phyloP scores from a whole-genome alignment of 345 rosid genomes.

The Toxicodendron radicans region DNA sequence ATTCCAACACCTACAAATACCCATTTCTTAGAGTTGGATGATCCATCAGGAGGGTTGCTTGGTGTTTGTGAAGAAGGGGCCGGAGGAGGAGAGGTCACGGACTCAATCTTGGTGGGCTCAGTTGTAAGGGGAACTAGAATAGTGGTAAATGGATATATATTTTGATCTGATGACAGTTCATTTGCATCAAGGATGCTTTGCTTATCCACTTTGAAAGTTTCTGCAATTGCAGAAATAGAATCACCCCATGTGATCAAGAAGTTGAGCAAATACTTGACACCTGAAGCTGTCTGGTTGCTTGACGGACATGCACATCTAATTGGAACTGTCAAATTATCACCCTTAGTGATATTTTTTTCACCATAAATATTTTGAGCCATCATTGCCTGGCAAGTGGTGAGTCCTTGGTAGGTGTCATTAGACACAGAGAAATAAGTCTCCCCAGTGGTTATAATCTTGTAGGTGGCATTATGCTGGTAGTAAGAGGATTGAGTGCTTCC shows the following conservation, averaged over 20 bases:
- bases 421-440: constrained; percentile 60
- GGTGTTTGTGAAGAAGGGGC: constrained; percentile 24
- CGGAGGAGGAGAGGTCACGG: constrained; percentile 35
- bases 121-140: constrained; percentile 62
- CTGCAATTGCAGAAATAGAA: constrained; percentile 44
- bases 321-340: constrained; percentile 46
- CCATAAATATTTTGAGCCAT: constrained; percentile 55
- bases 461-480: constrained; percentile 74
- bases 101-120: constrained; percentile 39
- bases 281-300: constrained; percentile 46
- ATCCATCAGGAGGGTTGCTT: not conserved
- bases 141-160: constrained; percentile 60
- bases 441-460: constrained; percentile 2
- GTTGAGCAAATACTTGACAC: constrained; percentile 53
- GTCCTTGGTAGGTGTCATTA: constrained; percentile 81
- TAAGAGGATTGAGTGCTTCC: constrained; percentile 13
- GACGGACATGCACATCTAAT: constrained; percentile 89
- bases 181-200: constrained; percentile 53
- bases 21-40: constrained; percentile 49
- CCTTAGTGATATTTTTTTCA: constrained; percentile 21
- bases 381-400: constrained; percentile 87
- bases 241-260: constrained; percentile 53
- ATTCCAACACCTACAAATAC: constrained; percentile 56
- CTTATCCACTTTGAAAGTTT: constrained; percentile 36
- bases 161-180: constrained; percentile 19